Percentiles rank a stretch among this genome's conserved stretches.
phyloP scores from a whole-genome alignment of 768 basidiomycete genomes.

The Phaffia australis region DNA sequence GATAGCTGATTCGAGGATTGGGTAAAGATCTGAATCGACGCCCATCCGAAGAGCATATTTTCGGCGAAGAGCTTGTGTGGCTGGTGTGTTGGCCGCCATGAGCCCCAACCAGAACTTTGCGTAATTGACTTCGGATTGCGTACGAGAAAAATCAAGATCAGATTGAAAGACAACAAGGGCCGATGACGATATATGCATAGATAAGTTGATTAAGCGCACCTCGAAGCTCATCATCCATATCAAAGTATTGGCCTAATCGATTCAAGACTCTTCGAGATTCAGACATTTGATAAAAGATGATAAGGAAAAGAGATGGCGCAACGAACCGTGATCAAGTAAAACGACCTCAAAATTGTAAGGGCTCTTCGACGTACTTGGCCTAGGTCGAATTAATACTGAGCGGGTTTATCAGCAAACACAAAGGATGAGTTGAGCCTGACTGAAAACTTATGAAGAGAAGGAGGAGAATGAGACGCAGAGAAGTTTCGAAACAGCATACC shows the following conservation, averaged over 20 bases:
- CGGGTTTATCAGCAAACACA: slow-evolving; percentile 42
- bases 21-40: slow-evolving; percentile 63
- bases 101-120: slow-evolving; percentile 66
- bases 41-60: slow-evolving; percentile 86
- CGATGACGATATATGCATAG: background rate
- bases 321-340: slow-evolving; percentile 69
- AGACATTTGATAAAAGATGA: background rate
- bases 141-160: background rate
- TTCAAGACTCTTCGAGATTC: background rate
- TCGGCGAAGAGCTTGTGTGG: slow-evolving; percentile 55
- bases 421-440: background rate
- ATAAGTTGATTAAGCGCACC: background rate
- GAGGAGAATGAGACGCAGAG: too few species aligned
- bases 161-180: background rate
- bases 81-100: slow-evolving; percentile 58
- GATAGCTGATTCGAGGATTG: slow-evolving; percentile 23
- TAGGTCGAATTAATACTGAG: slow-evolving; percentile 65
- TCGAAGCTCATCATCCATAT: slow-evolving; percentile 66
- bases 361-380: slow-evolving; percentile 52
- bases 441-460: too few species aligned
- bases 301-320: slow-evolving; percentile 4
- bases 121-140: slow-evolving; percentile 49
- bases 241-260: slow-evolving; percentile 61
- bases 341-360: slow-evolving; percentile 95
- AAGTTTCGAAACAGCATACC: too few species aligned